Evolutionary conservation across 2,329 filamentous ascomycete species (phyloP).

Genomic region (Graphiopsis chlorocephala): DNA sequence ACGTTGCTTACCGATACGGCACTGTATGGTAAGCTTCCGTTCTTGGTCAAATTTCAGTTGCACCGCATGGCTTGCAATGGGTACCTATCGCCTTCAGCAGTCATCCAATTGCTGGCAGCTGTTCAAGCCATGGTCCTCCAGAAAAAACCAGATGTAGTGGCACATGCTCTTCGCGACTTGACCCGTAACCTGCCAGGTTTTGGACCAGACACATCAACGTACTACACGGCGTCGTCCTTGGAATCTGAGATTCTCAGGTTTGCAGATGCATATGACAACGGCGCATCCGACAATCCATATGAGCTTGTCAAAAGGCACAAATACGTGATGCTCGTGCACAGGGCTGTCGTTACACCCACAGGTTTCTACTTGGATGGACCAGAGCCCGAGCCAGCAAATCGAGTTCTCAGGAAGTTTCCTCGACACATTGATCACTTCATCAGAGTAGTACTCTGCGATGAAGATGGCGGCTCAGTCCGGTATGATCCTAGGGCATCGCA

Average conservation of each 20-base stretch:
- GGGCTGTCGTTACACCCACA: slow-evolving; percentile 39
- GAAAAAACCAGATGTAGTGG: slow-evolving; percentile 32
- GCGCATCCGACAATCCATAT: slow-evolving; percentile 29
- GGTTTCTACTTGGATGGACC: slow-evolving; percentile 45
- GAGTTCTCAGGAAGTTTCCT: slow-evolving; percentile 66
- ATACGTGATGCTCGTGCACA: slow-evolving; percentile 37
- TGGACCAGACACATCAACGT: slow-evolving; percentile 49
- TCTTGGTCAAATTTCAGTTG: slow-evolving; percentile 59
- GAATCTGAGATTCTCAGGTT: slow-evolving; percentile 39
- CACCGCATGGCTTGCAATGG: slow-evolving; percentile 63
- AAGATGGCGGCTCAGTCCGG: slow-evolving; percentile 63
- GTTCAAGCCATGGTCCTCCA: slow-evolving; percentile 39
- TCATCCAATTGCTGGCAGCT: slow-evolving; percentile 46
- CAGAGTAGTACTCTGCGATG: slow-evolving; percentile 71
- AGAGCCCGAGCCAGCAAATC: slow-evolving; percentile 63
- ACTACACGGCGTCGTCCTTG: slow-evolving; percentile 37
- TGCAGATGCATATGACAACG: slow-evolving; percentile 38
- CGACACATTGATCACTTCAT: slow-evolving; percentile 62
- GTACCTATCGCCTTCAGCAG: slow-evolving; percentile 56
- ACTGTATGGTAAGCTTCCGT: slow-evolving; percentile 43
- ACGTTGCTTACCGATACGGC: slow-evolving; percentile 31
- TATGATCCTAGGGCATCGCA: slow-evolving; percentile 54
- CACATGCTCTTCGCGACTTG: slow-evolving; percentile 52
- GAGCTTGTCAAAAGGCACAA: slow-evolving; percentile 32
- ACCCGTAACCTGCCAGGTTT: slow-evolving; percentile 51